Conservation (phyloP, 768 basidiomycete species). For the Hygrophoropsis aurantiaca region DNA sequence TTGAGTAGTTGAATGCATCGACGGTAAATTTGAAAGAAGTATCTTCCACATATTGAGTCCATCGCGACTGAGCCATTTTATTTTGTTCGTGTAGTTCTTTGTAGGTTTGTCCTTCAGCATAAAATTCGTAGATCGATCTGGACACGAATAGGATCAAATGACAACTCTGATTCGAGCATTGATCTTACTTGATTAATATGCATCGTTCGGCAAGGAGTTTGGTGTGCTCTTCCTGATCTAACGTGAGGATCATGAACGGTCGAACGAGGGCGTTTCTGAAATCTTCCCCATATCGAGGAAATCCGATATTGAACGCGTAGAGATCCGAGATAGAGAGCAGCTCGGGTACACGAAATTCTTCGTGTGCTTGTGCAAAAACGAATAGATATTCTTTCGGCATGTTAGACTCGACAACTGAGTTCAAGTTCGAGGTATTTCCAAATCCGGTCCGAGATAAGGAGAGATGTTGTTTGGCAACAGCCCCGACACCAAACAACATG, state of each 20-base stretch:
- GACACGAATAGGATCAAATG: background rate
- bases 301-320: slow-evolving; percentile 57
- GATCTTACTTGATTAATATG: slow-evolving; percentile 75
- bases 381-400: slow-evolving; percentile 51
- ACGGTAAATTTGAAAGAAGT: slow-evolving; percentile 84
- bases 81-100: slow-evolving; percentile 64
- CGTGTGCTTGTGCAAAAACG: slow-evolving; percentile 78
- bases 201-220: slow-evolving; percentile 71
- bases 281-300: slow-evolving; percentile 44
- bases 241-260: slow-evolving; percentile 73
- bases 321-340: slow-evolving; percentile 76
- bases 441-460: background rate
- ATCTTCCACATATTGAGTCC: slow-evolving; percentile 59
- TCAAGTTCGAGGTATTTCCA: background rate
- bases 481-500: slow-evolving; percentile 6
- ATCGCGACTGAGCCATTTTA: slow-evolving; percentile 41
- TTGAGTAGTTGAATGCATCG: slow-evolving; percentile 70
- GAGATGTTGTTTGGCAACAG: slow-evolving; percentile 15
- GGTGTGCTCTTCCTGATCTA: slow-evolving; percentile 75
- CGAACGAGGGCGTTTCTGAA: slow-evolving; percentile 46
- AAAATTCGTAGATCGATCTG: slow-evolving; percentile 80
- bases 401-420: background rate
- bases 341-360: slow-evolving; percentile 83
- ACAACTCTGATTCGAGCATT: slow-evolving; percentile 2
- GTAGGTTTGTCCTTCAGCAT: slow-evolving; percentile 69